Conservation (phyloP, 345 rosid genomes). For the Isatis tinctoria region DNA sequence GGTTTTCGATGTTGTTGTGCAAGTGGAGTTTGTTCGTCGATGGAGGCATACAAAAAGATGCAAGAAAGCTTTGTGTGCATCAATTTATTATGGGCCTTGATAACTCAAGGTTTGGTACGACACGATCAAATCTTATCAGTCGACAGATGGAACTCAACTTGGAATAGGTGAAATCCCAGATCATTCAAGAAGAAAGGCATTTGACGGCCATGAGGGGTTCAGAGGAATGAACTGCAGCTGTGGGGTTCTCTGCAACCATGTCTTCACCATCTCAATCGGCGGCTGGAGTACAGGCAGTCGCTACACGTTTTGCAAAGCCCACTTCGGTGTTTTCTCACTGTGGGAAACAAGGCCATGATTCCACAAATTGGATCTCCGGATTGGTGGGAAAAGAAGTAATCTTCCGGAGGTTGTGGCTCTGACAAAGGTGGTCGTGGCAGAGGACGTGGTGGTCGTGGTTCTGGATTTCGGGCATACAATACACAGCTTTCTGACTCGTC, state of each 20-base stretch:
- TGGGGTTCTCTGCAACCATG: background rate
- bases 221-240: background rate
- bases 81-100: background rate
- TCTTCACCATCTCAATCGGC: background rate
- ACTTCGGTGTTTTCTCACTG: too few relatives aligned
- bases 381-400: too few relatives aligned
- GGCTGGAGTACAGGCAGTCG: too few relatives aligned
- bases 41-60: background rate
- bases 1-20: background rate
- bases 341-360: too few relatives aligned
- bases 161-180: background rate
- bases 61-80: background rate
- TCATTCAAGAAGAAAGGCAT: background rate
- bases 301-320: too few relatives aligned
- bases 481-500: too few relatives aligned
- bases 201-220: background rate
- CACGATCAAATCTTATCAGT: background rate
- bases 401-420: too few relatives aligned
- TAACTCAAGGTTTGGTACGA: background rate
- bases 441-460: too few relatives aligned
- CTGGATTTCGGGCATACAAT: too few relatives aligned
- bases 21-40: background rate
- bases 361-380: too few relatives aligned
- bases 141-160: background rate
- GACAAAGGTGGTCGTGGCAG: too few relatives aligned